Evolutionary conservation across 345 rosid genomes (phyloP), one percentile per base, ranked within the genome.

Genomic region (Cardamine occulta): DNA sequence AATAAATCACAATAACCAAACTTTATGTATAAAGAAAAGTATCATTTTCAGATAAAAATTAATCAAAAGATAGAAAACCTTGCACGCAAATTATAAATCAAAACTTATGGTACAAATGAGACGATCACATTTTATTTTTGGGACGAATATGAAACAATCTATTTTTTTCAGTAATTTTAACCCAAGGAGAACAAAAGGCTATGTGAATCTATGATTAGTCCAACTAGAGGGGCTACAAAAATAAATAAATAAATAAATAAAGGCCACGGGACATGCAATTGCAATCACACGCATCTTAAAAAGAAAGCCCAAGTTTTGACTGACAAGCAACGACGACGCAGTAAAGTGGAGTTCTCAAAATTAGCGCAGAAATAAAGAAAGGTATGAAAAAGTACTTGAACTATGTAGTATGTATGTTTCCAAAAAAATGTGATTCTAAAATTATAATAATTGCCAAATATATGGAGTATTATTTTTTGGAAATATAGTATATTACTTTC

Each of bases 311-410:
- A 54, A 64, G 63, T 65, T 65, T 77, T 72, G 68, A 77, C 77
- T 77, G 81, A 65, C 77, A 77, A 72, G 76, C 81, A 72, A 72
- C 72, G 63, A 77, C 76, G 54, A 71, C 76, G 77, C 81, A 77
- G 77, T 72, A 65, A 77, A 77, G 73, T 29, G 47, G 44, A 21
- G 37, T 72, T 72, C 67, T 77, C 76, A 65, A 77, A 71, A 77
- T 77, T 77, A 77, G 72, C 56, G 66, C 75, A 47, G n/a, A 52
- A 12, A 54, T 68, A 68, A 51, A 64, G 47, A 28, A 54, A 56
- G 32, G 51, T 11, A 52, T 60, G 65, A 21, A 47, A 69, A 45
- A 64, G 64, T 66, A 66, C 40, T 74, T 74, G 66, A 66, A 74
- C 51, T 21, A 66, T 47, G 59, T 74, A 31, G 15, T 40, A 40